These are phyloP conservation scores for Athelia sp. DNA, from an alignment of 1,284 basidiomycete genomes.

Conservation along the genomic window DNA sequence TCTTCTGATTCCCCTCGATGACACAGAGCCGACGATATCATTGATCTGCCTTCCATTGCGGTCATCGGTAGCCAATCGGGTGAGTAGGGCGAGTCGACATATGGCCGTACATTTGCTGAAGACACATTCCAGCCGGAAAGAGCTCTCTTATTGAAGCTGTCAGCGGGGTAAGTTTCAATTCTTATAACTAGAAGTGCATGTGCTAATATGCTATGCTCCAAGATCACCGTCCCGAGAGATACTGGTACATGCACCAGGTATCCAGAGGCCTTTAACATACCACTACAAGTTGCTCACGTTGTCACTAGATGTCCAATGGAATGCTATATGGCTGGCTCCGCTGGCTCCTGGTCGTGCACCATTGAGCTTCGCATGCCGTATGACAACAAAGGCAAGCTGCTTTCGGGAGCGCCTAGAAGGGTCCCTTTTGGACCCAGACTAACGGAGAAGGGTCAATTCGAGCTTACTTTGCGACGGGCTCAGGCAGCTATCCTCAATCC, in stretches of 20 bases:
- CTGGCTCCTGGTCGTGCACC: slow-evolving; percentile 43
- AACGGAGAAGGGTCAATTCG: slow-evolving; percentile 35
- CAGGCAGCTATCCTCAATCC: slow-evolving; percentile 56
- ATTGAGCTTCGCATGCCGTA: slow-evolving; percentile 41
- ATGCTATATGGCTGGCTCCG: slow-evolving; percentile 39
- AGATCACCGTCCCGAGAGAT: slow-evolving; percentile 58
- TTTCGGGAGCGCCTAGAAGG: slow-evolving; percentile 11
- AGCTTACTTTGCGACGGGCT: slow-evolving; percentile 51
- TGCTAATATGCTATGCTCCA: not conserved
- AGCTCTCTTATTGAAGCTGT: slow-evolving; percentile 57
- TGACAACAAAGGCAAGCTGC: slow-evolving; percentile 20
- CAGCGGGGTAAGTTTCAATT: slow-evolving; percentile 38
- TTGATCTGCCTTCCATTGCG: slow-evolving; percentile 47
- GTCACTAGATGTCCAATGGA: slow-evolving; percentile 59
- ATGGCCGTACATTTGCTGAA: not conserved
- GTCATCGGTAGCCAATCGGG: slow-evolving; percentile 62
- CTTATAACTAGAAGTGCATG: slow-evolving; percentile 4
- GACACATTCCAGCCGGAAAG: slow-evolving; percentile 41
- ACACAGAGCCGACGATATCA: slow-evolving; percentile 32
- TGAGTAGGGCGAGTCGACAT: slow-evolving; percentile 18
- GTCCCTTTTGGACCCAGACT: slow-evolving; percentile 34
- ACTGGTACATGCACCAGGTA: slow-evolving; percentile 57
- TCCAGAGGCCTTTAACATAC: too few species aligned
- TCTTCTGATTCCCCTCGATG: slow-evolving; percentile 2
- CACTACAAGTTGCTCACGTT: too few species aligned